Evolutionary conservation across 2,329 filamentous ascomycete genomes (phyloP).

Genomic region (Aureobasidium namibiae): DNA sequence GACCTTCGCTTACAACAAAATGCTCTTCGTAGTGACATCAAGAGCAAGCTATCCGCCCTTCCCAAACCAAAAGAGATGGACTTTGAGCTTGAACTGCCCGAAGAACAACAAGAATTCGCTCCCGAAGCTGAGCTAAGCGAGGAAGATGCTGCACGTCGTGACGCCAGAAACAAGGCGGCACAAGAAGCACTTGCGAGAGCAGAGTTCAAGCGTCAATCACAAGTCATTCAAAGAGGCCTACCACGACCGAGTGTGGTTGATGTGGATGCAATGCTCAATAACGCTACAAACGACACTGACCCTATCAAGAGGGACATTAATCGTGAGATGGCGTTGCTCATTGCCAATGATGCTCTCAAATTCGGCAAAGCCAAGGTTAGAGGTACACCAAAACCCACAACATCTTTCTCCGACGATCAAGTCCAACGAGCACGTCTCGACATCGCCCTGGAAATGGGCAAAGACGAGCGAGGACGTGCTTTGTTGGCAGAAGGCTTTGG

Average conservation of each 20-base stretch:
- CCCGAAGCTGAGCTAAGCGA: conserved; percentile 45
- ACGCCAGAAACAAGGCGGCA: conserved; percentile 56
- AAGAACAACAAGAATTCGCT: conserved; percentile 60
- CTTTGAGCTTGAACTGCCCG: conserved; percentile 87
- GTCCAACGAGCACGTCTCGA: conserved; percentile 69
- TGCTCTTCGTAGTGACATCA: conserved; percentile 59
- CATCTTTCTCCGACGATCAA: conserved; percentile 59
- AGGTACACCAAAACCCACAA: conserved; percentile 52
- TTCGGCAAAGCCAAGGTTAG: conserved; percentile 63
- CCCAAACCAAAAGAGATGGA: conserved; percentile 90
- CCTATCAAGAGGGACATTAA: conserved; percentile 63
- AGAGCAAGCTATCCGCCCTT: conserved; percentile 66
- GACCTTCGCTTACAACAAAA: conserved; percentile 67
- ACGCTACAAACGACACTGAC: conserved; percentile 53
- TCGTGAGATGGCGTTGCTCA: conserved; percentile 66
- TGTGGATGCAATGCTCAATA: conserved; percentile 57
- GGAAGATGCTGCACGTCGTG: conserved; percentile 65
- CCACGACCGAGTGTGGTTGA: conserved; percentile 71
- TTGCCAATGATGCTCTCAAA: conserved; percentile 71
- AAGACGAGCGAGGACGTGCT: conserved; percentile 40
- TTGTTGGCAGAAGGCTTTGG: conserved; percentile 40
- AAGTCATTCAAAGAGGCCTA: conserved; percentile 79
- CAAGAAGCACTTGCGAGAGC: conserved; percentile 56
- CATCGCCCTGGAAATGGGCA: conserved; percentile 60
- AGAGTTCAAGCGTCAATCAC: conserved; percentile 76